Evolutionary conservation across 805 yeast species (phyloP).

Genomic region (Yamadazyma nakazawae): DNA sequence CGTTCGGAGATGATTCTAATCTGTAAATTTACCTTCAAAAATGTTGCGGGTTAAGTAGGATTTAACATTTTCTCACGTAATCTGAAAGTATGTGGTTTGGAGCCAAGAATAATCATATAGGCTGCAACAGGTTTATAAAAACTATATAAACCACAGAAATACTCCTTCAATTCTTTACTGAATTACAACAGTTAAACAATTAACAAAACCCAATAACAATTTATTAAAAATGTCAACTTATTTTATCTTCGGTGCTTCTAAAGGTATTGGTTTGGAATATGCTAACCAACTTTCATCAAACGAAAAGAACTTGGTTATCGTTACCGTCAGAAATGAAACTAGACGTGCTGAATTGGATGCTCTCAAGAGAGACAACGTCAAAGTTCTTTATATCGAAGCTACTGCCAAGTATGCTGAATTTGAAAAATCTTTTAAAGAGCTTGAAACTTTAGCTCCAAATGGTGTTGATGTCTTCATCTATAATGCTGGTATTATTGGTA

Average conservation of each 20-base stretch:
- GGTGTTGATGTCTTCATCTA: slow-evolving; percentile 24
- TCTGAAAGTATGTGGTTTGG: too few species aligned
- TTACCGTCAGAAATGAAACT: slow-evolving; percentile 35
- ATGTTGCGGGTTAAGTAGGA: too few species aligned
- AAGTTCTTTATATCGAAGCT: slow-evolving; percentile 7
- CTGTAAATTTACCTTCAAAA: too few species aligned
- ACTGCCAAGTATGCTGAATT: slow-evolving; percentile 1
- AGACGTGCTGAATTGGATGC: slow-evolving; percentile 9
- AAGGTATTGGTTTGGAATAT: slow-evolving; percentile 37
- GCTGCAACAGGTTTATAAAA: too few species aligned
- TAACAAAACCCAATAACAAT: too few species aligned
- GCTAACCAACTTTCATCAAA: slow-evolving; percentile 19
- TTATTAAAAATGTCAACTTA: slow-evolving; percentile 10
- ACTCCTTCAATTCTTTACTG: too few species aligned
- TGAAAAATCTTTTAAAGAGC: slow-evolving; percentile 5
- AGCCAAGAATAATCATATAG: too few species aligned
- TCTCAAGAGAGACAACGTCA: slow-evolving; percentile 2
- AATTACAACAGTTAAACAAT: too few species aligned
- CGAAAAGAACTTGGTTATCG: slow-evolving; percentile 32
- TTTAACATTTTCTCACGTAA: too few species aligned
- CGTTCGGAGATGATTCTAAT: too few species aligned
- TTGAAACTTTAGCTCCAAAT: slow-evolving; percentile 8
- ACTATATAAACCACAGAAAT: too few species aligned
- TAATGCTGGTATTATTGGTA: slow-evolving; percentile 8
- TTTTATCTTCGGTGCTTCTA: slow-evolving; percentile 36